Evolutionary conservation across 2,329 filamentous ascomycete species (phyloP).

Genomic region (Botrytis galanthina): DNA sequence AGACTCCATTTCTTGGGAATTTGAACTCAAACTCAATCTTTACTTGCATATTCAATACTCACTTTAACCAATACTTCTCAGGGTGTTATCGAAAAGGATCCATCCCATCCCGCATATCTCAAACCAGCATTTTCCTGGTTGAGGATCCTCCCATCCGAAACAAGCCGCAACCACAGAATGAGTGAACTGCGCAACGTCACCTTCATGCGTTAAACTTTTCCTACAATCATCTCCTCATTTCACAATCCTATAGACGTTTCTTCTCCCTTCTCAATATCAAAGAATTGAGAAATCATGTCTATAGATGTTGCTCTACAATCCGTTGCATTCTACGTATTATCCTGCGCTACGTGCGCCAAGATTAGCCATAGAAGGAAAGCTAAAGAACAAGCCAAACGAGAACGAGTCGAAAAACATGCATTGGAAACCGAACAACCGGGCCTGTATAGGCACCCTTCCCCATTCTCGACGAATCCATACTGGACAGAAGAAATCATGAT

Average conservation of each 20-base stretch:
- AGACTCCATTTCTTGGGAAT: background rate
- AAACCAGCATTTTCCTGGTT: background rate
- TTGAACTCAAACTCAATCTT: background rate
- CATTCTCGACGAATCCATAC: slow-evolving; percentile 83
- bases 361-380: slow-evolving; percentile 67
- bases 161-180: slow-evolving; percentile 10
- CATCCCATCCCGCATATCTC: background rate
- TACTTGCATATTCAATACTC: background rate
- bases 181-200: slow-evolving; percentile 9
- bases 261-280: background rate
- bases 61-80: background rate
- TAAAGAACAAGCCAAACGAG: slow-evolving; percentile 66
- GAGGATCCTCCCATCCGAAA: slow-evolving; percentile 14
- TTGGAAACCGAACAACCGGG: slow-evolving; percentile 68
- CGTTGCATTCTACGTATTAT: slow-evolving; percentile 73
- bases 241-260: background rate
- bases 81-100: background rate
- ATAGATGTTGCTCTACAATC: slow-evolving; percentile 66
- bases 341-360: slow-evolving; percentile 75
- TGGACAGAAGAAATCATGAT: slow-evolving; percentile 85
- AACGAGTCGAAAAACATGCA: slow-evolving; percentile 62
- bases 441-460: slow-evolving; percentile 74
- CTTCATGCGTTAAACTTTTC: slow-evolving; percentile 17
- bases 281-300: slow-evolving; percentile 43
- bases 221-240: background rate